Percentiles rank a stretch among this genome's conserved stretches.
Evolutionary conservation across 139 green algal species (phyloP).

Genomic region (Chlamydomonas urium): DNA sequence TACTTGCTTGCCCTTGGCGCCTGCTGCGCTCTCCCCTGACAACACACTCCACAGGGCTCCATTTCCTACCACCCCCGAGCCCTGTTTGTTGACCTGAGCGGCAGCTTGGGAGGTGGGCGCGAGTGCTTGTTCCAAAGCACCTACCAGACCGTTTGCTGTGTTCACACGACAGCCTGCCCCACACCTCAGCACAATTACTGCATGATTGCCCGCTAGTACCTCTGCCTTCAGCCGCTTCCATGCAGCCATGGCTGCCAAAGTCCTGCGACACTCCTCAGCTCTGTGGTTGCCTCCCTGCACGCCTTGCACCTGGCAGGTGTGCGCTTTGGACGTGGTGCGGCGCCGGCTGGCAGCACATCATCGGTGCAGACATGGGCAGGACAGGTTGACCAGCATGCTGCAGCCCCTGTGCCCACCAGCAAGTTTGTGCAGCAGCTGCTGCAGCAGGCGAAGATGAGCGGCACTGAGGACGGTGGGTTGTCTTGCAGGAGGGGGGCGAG

Average conservation of each 20-base stretch:
- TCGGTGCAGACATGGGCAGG: background rate
- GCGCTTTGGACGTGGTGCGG: background rate
- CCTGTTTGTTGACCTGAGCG: constrained; percentile 60
- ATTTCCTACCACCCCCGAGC: constrained; percentile 53
- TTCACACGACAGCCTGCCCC: no score
- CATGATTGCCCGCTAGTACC: no score
- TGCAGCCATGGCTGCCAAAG: no score
- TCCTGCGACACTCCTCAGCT: no score
- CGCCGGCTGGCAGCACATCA: background rate
- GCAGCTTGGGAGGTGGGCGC: constrained; percentile 54
- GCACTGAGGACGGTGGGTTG: constrained; percentile 9
- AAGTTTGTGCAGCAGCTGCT: constrained; percentile 1
- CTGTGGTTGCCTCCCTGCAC: no score
- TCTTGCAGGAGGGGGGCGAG: no score
- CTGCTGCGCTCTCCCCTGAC: background rate
- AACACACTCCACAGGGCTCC: constrained; percentile 45
- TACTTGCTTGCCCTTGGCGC: constrained; percentile 6
- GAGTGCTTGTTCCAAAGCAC: no score
- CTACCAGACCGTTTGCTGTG: background rate
- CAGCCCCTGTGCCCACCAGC: background rate
- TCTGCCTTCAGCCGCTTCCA: no score
- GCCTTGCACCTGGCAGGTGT: no score
- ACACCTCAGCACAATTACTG: no score
- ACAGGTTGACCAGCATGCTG: background rate
- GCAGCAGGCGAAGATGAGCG: background rate